Evolutionary conservation across 345 rosid genomes (phyloP).

Genomic region (Erodium maritimum): DNA sequence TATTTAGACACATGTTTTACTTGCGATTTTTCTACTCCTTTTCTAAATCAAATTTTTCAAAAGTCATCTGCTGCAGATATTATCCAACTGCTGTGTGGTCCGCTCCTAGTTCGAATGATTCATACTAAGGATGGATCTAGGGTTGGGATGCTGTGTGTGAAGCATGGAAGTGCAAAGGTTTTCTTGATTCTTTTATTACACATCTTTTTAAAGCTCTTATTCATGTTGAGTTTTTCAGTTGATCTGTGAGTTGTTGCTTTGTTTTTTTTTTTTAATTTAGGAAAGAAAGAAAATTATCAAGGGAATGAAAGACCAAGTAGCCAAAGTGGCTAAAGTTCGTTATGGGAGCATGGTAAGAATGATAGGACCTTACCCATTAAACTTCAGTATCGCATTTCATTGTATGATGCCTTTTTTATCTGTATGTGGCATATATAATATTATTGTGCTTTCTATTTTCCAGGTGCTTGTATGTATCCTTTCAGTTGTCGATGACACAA

Average conservation of each 20-base stretch:
- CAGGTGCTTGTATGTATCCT: slow-evolving; percentile 71
- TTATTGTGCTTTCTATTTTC: slow-evolving; percentile 12
- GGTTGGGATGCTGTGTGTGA: slow-evolving; percentile 71
- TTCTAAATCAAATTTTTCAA: slow-evolving; percentile 16
- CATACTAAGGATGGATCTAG: slow-evolving; percentile 90
- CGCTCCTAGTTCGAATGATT: slow-evolving; percentile 82
- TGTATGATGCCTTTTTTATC: too few species aligned
- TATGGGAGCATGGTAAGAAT: slow-evolving; percentile 64
- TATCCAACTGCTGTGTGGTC: slow-evolving; percentile 65
- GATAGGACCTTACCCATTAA: slow-evolving; percentile 4
- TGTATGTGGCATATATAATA: slow-evolving; percentile 6
- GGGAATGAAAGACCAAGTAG: slow-evolving; percentile 64
- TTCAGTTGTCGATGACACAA: slow-evolving; percentile 86
- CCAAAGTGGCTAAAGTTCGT: slow-evolving; percentile 59
- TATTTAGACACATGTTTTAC: not conserved
- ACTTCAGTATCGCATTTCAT: slow-evolving; percentile 1
- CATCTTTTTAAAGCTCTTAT: slow-evolving; percentile 3
- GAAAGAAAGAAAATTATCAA: slow-evolving; percentile 87
- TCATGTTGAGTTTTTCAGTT: slow-evolving; percentile 3
- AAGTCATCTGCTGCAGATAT: slow-evolving; percentile 75
- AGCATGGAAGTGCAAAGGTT: slow-evolving; percentile 96
- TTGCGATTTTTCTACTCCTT: slow-evolving; percentile 1
- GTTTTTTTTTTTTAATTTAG: slow-evolving; percentile 25
- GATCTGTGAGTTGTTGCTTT: slow-evolving; percentile 5
- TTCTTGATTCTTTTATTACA: slow-evolving; percentile 5